Evolutionary conservation across 192 early-diverging fungal genomes (phyloP).

Genomic region (Funneliformis mosseae): DNA sequence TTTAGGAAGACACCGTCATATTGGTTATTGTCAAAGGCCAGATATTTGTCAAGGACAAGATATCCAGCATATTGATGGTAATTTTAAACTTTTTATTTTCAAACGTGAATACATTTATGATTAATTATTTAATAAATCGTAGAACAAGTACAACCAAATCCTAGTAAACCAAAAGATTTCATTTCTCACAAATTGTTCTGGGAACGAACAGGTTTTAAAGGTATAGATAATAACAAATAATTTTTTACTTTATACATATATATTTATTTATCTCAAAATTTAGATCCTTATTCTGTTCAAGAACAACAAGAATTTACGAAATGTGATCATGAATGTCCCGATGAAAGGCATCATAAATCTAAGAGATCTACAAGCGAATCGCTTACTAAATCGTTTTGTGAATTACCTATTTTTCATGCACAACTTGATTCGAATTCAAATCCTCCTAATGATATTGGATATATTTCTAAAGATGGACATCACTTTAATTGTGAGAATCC

Average conservation of each 20-base stretch:
- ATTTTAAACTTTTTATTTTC: background rate
- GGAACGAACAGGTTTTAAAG: slow-evolving; percentile 33
- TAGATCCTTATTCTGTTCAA: slow-evolving; percentile 24
- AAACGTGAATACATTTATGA: background rate
- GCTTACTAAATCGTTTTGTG: background rate
- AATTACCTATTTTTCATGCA: slow-evolving; percentile 14
- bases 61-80: slow-evolving; percentile 25
- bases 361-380: background rate
- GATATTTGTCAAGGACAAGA: slow-evolving; percentile 1
- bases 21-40: slow-evolving; percentile 26
- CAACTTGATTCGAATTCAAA: background rate
- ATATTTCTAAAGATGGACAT: slow-evolving; percentile 34
- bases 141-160: slow-evolving; percentile 2
- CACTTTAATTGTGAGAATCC: slow-evolving; percentile 30
- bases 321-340: slow-evolving; percentile 26
- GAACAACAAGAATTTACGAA: slow-evolving; percentile 20
- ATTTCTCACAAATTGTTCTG: slow-evolving; percentile 32
- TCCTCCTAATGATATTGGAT: slow-evolving; percentile 20
- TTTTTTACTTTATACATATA: background rate
- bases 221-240: background rate
- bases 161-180: slow-evolving; percentile 19
- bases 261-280: background rate
- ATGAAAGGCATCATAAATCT: slow-evolving; percentile 15
- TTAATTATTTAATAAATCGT: background rate
- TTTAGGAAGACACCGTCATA: slow-evolving; percentile 29